Evolutionary conservation across 768 basidiomycete species (phyloP).

Genomic region (Agaricus sinodeliciosus): DNA sequence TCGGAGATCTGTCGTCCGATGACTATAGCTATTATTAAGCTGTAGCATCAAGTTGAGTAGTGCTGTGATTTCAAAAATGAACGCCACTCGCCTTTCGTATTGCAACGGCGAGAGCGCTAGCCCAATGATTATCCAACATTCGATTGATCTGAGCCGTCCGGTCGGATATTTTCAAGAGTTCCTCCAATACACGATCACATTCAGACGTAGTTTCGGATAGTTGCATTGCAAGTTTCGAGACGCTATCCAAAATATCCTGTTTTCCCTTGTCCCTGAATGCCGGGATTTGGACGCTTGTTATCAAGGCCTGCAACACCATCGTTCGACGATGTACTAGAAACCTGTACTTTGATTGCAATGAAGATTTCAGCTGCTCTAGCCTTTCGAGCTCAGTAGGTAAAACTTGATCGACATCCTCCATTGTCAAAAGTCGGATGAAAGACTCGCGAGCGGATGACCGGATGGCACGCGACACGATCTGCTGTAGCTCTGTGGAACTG

Average conservation of each 20-base stretch:
- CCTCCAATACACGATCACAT: conserved; percentile 51
- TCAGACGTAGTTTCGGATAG: conserved; percentile 51
- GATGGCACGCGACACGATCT: conserved; percentile 67
- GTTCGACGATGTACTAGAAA: conserved; percentile 61
- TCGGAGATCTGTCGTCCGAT: conserved; percentile 52
- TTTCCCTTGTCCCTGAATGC: conserved; percentile 29
- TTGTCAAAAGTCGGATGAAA: conserved; percentile 62
- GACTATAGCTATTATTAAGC: conserved; percentile 68
- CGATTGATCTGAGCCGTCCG: conserved; percentile 59
- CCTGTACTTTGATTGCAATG: conserved; percentile 59
- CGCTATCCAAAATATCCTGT: conserved; percentile 30
- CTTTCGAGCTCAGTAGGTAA: conserved; percentile 55
- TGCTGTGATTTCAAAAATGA: not conserved
- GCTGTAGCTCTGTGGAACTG: conserved; percentile 55
- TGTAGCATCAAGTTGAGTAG: conserved; percentile 14
- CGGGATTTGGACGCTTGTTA: conserved; percentile 29
- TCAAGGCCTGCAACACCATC: conserved; percentile 66
- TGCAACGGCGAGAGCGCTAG: conserved; percentile 73
- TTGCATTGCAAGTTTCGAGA: conserved; percentile 44
- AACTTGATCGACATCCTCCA: conserved; percentile 52
- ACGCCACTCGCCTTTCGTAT: conserved; percentile 50
- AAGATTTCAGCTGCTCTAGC: conserved; percentile 42
- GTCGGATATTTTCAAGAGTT: conserved; percentile 51
- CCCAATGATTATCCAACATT: conserved; percentile 59
- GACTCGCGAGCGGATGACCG: conserved; percentile 61